phyloP scores from a whole-genome alignment of 176 grass and related monocot species.

The Carex parvula region DNA sequence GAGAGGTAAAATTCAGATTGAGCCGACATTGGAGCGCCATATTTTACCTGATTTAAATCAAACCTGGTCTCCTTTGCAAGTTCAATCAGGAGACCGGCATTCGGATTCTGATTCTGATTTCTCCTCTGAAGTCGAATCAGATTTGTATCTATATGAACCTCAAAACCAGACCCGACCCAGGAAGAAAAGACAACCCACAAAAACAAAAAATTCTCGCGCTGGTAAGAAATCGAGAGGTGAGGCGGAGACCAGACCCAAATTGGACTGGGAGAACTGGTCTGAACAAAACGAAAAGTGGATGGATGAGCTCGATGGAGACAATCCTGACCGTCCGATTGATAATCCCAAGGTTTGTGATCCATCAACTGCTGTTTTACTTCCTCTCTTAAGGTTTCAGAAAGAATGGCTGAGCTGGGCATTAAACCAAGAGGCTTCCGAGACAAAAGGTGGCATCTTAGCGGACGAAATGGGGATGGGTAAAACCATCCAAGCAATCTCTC shows the following conservation, averaged over 20 bases:
- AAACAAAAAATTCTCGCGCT: not conserved
- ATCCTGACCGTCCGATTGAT: not conserved
- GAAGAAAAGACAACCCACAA: not conserved
- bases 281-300: conserved; percentile 56
- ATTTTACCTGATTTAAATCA: conserved; percentile 3
- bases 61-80: not conserved
- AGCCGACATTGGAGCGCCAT: not conserved
- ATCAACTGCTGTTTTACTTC: conserved; percentile 47
- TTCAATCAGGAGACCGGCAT: not conserved
- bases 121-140: not conserved
- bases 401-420: conserved; percentile 93
- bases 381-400: conserved; percentile 87
- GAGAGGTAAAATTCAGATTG: not conserved
- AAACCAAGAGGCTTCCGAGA: conserved; percentile 52
- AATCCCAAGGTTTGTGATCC: conserved; percentile 34
- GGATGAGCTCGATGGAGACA: conserved; percentile 3
- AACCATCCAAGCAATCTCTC: conserved; percentile 94
- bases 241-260: not conserved
- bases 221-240: conserved; percentile 22
- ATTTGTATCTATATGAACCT: not conserved
- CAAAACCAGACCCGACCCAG: not conserved
- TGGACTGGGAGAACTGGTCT: conserved; percentile 68
- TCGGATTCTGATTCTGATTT: not conserved
- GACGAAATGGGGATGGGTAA: conserved; percentile 99
- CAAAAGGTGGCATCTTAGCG: conserved; percentile 72